Percentiles rank a stretch among this genome's conserved stretches.
Evolutionary conservation across 2,329 filamentous ascomycete species (phyloP).

Genomic region (Zymoseptoria tritici): DNA sequence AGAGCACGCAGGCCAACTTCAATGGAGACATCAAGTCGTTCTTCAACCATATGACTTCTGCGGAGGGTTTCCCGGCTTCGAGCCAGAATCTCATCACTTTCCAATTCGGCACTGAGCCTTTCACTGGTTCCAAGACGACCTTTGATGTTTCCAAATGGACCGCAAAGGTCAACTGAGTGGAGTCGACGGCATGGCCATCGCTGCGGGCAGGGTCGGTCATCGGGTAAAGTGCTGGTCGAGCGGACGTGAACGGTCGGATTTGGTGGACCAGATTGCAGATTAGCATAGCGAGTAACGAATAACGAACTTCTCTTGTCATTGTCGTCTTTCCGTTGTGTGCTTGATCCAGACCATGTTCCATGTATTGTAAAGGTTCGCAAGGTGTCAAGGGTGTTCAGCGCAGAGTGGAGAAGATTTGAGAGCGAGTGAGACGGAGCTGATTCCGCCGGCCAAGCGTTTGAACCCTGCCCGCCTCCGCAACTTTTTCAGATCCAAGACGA

Average conservation of each 20-base stretch:
- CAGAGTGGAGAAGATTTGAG: neutral
- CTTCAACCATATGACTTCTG: constrained; percentile 47
- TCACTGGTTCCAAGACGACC: neutral
- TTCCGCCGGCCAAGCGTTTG: neutral
- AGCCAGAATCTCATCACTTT: constrained; percentile 44
- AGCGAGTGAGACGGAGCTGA: neutral
- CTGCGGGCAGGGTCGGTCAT: too few relatives aligned
- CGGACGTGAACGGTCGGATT: too few relatives aligned
- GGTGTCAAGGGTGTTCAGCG: too few relatives aligned
- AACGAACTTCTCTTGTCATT: too few relatives aligned
- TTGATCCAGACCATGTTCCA: too few relatives aligned
- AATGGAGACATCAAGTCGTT: constrained; percentile 52
- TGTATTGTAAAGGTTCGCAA: too few relatives aligned
- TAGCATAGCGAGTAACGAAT: too few relatives aligned
- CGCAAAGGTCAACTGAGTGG: neutral
- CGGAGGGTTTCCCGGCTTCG: constrained; percentile 39
- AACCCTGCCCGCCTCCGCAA: neutral
- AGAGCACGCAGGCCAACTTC: constrained; percentile 43
- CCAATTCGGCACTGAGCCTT: neutral
- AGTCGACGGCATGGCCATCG: too few relatives aligned
- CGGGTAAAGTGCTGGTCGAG: too few relatives aligned
- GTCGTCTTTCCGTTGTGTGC: too few relatives aligned
- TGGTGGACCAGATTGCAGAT: too few relatives aligned
- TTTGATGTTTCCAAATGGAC: neutral
- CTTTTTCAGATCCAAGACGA: neutral